These are phyloP conservation scores for Yarrowia osloensis DNA, from an alignment of 805 yeast species.

Conservation along the genomic window DNA sequence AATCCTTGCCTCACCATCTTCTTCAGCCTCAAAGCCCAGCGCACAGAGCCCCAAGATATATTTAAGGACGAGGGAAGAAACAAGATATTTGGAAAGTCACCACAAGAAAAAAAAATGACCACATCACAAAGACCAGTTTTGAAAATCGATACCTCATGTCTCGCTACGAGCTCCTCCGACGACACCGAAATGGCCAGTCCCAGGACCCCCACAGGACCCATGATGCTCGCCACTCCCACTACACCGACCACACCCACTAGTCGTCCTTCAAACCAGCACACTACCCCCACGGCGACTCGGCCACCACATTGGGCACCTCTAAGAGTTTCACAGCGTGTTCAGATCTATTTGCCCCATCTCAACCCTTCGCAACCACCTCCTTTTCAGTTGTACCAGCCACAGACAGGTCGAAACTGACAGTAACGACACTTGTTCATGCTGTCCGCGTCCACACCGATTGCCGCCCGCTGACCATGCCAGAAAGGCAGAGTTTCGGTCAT, in stretches of 20 bases:
- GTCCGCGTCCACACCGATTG: conserved; percentile 10
- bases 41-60: not conserved
- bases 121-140: not conserved
- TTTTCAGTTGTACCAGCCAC: conserved; percentile 15
- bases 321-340: not conserved
- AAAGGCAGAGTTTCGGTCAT: conserved; percentile 6
- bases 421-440: not conserved
- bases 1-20: conserved; percentile 5
- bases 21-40: not conserved
- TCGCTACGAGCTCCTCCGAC: not conserved
- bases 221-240: not conserved
- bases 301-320: not conserved
- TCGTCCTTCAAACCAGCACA: not conserved
- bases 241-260: not conserved
- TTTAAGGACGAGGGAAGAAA: not conserved
- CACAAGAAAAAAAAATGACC: not conserved
- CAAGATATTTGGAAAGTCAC: not conserved
- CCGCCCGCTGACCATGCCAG: conserved; percentile 15
- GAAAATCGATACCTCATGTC: not conserved
- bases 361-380: not conserved
- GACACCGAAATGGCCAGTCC: not conserved
- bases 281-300: not conserved
- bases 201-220: not conserved
- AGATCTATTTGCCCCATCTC: not conserved
- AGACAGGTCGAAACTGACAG: conserved; percentile 22